Conservation (phyloP, 805 yeast genomes). For the Kregervanrija pseudodelftensis region DNA sequence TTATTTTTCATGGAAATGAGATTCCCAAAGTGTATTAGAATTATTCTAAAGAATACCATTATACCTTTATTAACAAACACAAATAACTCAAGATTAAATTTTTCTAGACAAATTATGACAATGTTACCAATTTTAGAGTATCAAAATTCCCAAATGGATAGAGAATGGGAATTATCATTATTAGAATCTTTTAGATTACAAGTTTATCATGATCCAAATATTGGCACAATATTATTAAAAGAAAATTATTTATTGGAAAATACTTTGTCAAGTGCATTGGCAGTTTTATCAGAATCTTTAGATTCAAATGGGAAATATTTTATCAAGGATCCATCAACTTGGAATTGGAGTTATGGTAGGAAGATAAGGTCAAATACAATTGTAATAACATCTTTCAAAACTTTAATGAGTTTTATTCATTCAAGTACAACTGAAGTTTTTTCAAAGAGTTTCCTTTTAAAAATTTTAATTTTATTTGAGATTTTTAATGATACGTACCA, state of each 20-base stretch:
- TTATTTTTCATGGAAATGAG: conserved; percentile 54
- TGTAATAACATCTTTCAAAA: conserved; percentile 15
- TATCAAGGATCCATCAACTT: conserved; percentile 5
- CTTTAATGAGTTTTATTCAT: conserved; percentile 20
- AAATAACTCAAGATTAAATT: conserved; percentile 35
- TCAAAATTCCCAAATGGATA: conserved; percentile 37
- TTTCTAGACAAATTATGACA: conserved; percentile 47
- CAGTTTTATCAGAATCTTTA: conserved; percentile 1
- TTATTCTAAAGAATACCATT: conserved; percentile 38
- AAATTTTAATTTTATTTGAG: conserved; percentile 40
- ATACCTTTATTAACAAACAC: conserved; percentile 53
- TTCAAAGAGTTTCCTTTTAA: conserved; percentile 23
- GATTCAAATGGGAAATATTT: conserved; percentile 8
- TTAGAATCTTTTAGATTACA: conserved; percentile 26
- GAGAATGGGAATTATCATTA: conserved; percentile 39
- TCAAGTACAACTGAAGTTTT: conserved; percentile 18
- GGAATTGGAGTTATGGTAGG: conserved; percentile 10
- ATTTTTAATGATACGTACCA: conserved; percentile 53
- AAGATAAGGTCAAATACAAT: conserved; percentile 5
- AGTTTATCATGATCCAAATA: conserved; percentile 25
- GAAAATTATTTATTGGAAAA: conserved; percentile 31
- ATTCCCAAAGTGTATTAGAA: conserved; percentile 45
- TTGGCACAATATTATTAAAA: conserved; percentile 33
- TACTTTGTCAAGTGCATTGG: conserved; percentile 32
- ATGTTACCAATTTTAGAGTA: conserved; percentile 46